A percentile compares a stretch with the other conserved stretches of the same genome.
Evolutionary conservation across 106 monocot species (phyloP).

Genomic region (Allium fistulosum): DNA sequence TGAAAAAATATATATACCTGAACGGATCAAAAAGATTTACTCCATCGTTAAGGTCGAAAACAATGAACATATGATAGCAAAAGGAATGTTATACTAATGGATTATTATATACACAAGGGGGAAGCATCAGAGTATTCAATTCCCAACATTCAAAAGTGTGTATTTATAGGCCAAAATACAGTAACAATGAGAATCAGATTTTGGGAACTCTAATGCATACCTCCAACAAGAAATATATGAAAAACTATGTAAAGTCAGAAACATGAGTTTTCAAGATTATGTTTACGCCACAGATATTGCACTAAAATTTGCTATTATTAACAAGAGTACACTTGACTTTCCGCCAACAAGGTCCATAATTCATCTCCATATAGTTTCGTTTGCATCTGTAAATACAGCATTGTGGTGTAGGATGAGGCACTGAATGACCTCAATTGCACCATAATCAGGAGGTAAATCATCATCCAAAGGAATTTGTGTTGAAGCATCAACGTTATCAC

Average conservation of each 20-base stretch:
- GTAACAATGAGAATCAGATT: conserved; percentile 91
- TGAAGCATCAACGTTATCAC: conserved; percentile 32
- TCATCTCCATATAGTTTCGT: conserved; percentile 73
- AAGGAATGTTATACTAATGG: too few species aligned
- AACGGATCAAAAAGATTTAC: too few species aligned
- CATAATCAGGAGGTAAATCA: conserved; percentile 58
- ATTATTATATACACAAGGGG: too few species aligned
- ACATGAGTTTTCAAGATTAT: too few species aligned
- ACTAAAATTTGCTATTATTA: conserved; percentile 5
- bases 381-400: conserved; percentile 87
- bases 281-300: background rate
- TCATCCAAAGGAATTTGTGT: conserved; percentile 81
- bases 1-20: too few species aligned
- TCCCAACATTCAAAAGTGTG: too few species aligned
- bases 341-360: background rate
- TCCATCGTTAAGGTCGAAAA: too few species aligned
- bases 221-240: conserved; percentile 23
- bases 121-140: too few species aligned
- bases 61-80: too few species aligned
- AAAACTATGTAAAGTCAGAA: conserved; percentile 31
- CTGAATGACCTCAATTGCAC: conserved; percentile 79
- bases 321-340: background rate
- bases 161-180: conserved; percentile 29
- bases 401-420: conserved; percentile 92
- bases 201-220: conserved; percentile 66